Evolutionary conservation across 768 basidiomycete species (phyloP).

Genomic region (Boletus eberwhitei): DNA sequence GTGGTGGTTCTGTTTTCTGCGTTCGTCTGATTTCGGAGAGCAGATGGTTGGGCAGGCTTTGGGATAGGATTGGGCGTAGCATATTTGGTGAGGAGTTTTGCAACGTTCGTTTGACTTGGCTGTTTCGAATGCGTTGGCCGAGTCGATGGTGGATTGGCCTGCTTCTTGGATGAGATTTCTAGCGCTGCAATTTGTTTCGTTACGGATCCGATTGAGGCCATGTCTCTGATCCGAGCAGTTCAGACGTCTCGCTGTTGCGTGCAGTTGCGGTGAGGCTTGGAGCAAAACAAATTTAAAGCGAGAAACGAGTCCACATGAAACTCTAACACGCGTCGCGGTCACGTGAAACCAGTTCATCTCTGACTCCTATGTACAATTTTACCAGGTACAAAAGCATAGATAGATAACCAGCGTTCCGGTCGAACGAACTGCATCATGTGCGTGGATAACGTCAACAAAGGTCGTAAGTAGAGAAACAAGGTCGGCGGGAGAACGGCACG

Average conservation of each 20-base stretch:
- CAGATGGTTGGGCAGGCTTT: constrained; percentile 36
- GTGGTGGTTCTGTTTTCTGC: constrained; percentile 26
- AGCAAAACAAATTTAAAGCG: background rate
- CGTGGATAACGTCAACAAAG: no score
- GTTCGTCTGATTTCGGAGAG: constrained; percentile 40
- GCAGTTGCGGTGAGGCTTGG: background rate
- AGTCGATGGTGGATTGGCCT: constrained; percentile 29
- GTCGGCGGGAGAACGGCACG: background rate
- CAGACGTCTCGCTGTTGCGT: background rate
- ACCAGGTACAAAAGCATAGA: no score
- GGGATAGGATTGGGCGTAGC: constrained; percentile 55
- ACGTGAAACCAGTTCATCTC: constrained; percentile 21
- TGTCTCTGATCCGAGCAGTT: constrained; percentile 9
- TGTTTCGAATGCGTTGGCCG: constrained; percentile 47
- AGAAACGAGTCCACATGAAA: background rate
- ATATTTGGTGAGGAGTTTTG: constrained; percentile 73
- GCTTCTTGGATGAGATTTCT: constrained; percentile 57
- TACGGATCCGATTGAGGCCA: constrained; percentile 50
- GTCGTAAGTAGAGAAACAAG: no score
- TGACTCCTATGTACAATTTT: no score
- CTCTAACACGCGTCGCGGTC: constrained; percentile 26
- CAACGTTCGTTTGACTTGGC: constrained; percentile 55
- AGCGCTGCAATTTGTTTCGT: constrained; percentile 69
- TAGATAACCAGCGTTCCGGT: no score
- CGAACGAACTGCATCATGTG: no score